Evolutionary conservation across 1,284 basidiomycete genomes (phyloP), one percentile per base, ranked within the genome.

Genomic region (Ustilago trichophora): DNA sequence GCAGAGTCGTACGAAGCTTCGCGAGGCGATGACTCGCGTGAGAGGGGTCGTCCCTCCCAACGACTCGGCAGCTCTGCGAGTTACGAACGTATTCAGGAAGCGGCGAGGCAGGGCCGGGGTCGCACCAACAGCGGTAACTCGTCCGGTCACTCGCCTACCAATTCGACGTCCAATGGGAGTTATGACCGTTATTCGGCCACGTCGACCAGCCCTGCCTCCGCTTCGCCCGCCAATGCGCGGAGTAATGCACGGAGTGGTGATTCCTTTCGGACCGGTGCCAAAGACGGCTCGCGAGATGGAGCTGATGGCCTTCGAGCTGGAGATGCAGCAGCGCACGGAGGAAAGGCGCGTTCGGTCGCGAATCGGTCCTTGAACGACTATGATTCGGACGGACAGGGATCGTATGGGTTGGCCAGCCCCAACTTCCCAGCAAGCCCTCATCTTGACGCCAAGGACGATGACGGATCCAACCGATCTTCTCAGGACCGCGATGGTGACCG

Each of bases 11-110:
- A 60, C 26, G 60, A 70, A 16, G 38, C 57, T 13, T 29, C 56
- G 22, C 51, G 66, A 7, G 41, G 50, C 18, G 65, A 62, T 18
- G 54, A 70, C 36, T 54, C 56, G 35, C 55, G 64, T 11, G 71
- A 71, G 40, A 27, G 75, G 11, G 75, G 75, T 4, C 46, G 75
- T 10, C 37, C 75, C 4, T 68, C 75, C 27, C 75, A 75, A 36
- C 36, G 75, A 13, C 47, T 76, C 3, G 73, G 73, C 11, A 71
- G 66, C 44, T 74, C 70, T 12, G 64, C 75, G 11, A 72, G 67
- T 42, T 75, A 77, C 49, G 75, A 77, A 62, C 63, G 75, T 37
- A 64, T 77, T 33, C 75, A 75, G 36, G 73, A 75, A 15, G 73
- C 75, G 7, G 58, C 62, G 6, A 29, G 71, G 27, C 53, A 56